Evolutionary conservation across 129 eudicot genomes (phyloP), one percentile per base, ranked within the genome.

Genomic region (Helianthus tuberosus): DNA sequence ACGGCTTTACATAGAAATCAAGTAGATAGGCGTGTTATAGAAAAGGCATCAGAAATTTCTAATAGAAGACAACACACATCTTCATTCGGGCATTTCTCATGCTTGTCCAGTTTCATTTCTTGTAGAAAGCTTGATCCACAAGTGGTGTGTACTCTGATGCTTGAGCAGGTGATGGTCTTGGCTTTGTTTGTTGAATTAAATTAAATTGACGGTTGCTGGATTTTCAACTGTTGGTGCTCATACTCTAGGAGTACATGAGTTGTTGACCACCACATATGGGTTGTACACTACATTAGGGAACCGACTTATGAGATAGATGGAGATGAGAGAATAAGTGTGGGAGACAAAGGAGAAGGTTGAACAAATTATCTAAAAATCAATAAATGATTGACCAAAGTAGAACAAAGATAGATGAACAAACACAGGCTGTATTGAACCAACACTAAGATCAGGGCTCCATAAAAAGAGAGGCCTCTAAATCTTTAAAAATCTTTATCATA

Each of bases 71-170:
- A 78, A 57, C 70, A 62, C 52, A 64, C 9, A 35, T 58, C 64
- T 73, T 77, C 78, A 80, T 80, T 8, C 62, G 59, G 0, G 79
- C 72, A 13, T 77, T 81, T 72, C 41, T 67, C 67, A 57, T 82
- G 38, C 72, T 83, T 57, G 60, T 82, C 8, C 74, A 73, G 8
- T 66, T 64, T 46, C 76, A 16, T 57, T 82, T 82, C 51, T 48
- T 61, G 4, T 48, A 79, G 59, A 75, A 73, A 20, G 81, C 55
- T 69, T 82, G 71, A 53, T 69, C 71, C 3, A 11, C 17, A 7
- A 47, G 17, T 15, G 43, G 44, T 23, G 50, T 27, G 25, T 66
- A 76, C 43, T 29, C 77, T 52, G 58, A 16, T 41, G 46, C 51
- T 50, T 81, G 66, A 23, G 81, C 81, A 27, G 66, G 29, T 59